These are phyloP conservation scores for Pleurotus tuber-regium DNA, from an alignment of 768 basidiomycete genomes.

Conservation along the genomic window DNA sequence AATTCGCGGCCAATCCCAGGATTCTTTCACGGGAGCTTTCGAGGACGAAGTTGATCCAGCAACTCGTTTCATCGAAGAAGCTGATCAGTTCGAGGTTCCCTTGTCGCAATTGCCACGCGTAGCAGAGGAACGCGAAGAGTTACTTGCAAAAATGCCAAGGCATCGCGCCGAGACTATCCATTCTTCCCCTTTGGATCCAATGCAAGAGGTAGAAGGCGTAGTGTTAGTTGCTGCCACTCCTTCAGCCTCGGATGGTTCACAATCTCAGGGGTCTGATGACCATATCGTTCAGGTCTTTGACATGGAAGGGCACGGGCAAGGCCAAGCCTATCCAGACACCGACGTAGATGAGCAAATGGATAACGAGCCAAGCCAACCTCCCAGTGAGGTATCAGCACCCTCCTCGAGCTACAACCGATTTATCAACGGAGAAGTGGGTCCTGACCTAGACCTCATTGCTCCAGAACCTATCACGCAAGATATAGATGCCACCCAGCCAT, in stretches of 20 bases:
- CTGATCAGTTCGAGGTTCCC: conserved; percentile 49
- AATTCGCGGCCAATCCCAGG: conserved; percentile 39
- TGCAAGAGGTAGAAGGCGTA: conserved; percentile 16
- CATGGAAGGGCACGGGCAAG: neutral
- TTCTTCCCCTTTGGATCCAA: conserved; percentile 14
- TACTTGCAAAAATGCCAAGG: neutral
- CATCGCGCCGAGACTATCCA: neutral
- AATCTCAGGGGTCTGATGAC: conserved; percentile 20
- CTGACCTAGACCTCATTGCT: neutral
- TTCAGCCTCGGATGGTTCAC: conserved; percentile 40
- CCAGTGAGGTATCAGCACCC: neutral
- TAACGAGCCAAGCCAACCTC: neutral
- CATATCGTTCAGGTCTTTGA: neutral
- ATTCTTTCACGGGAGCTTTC: conserved; percentile 59
- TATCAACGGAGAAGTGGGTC: neutral
- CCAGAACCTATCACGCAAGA: too few relatives aligned
- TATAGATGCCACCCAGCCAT: too few relatives aligned
- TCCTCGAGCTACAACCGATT: neutral
- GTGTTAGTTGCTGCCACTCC: conserved; percentile 57
- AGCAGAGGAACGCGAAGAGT: conserved; percentile 16
- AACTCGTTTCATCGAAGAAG: neutral
- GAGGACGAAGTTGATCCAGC: conserved; percentile 37
- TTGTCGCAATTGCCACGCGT: conserved; percentile 50
- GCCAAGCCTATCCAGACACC: neutral
- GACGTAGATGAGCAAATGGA: neutral